Conservation (phyloP, 768 basidiomycete species). For the Mycena chlorophos region DNA sequence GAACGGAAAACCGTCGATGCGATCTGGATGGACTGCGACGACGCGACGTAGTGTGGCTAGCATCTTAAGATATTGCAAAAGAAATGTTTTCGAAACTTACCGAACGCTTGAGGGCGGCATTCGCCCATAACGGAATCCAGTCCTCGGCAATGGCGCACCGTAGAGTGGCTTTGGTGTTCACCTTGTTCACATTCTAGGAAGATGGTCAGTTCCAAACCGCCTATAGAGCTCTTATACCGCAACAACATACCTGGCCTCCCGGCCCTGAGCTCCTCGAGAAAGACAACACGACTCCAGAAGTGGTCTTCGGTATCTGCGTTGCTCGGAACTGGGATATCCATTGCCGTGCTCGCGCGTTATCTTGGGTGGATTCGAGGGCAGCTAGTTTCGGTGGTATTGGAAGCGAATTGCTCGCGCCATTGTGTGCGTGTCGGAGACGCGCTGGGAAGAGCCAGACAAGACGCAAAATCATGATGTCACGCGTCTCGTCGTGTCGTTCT, state of each 20-base stretch:
- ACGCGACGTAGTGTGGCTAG: slow-evolving; percentile 68
- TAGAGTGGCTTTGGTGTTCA: slow-evolving; percentile 79
- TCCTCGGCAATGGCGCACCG: slow-evolving; percentile 55
- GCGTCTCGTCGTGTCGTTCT: too few relatives aligned
- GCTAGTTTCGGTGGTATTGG: slow-evolving; percentile 46
- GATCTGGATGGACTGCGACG: slow-evolving; percentile 65
- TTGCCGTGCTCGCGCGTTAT: slow-evolving; percentile 46
- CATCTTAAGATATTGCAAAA: background rate
- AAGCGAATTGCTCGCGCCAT: slow-evolving; percentile 22
- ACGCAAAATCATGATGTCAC: too few relatives aligned
- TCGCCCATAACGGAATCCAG: slow-evolving; percentile 76
- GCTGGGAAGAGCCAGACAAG: too few relatives aligned
- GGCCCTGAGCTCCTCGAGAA: slow-evolving; percentile 84
- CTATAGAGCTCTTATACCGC: background rate
- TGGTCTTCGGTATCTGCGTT: slow-evolving; percentile 45
- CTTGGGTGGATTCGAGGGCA: slow-evolving; percentile 38
- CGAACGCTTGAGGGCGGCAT: slow-evolving; percentile 43
- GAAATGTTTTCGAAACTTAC: slow-evolving; percentile 42
- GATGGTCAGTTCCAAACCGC: background rate
- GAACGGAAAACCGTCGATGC: slow-evolving; percentile 74
- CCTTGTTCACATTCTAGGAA: slow-evolving; percentile 89
- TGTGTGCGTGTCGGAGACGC: slow-evolving; percentile 18
- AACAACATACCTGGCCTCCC: slow-evolving; percentile 67
- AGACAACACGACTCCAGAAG: slow-evolving; percentile 62
- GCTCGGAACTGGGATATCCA: slow-evolving; percentile 57